Conservation (phyloP, 2,329 filamentous ascomycete genomes). For the Xylaria sp. region DNA sequence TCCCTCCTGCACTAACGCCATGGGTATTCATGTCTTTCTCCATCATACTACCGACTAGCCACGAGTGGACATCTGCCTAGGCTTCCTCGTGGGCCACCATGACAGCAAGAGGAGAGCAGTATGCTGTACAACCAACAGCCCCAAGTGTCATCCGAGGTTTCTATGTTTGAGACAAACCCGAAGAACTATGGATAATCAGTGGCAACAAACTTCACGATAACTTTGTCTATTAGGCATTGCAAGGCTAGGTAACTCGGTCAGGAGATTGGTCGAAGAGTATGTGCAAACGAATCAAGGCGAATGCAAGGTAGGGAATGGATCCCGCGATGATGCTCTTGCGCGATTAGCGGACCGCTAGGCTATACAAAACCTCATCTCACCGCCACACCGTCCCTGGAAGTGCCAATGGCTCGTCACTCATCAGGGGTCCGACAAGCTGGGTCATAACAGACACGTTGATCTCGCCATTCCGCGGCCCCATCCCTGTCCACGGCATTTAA, state of each 20-base stretch:
- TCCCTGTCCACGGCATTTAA: constrained; percentile 20
- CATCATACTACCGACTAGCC: constrained; percentile 32
- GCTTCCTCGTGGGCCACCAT: constrained; percentile 30
- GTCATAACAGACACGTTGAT: constrained; percentile 17
- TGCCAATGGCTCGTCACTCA: constrained; percentile 19
- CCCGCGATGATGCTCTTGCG: constrained; percentile 24
- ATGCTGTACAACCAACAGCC: constrained; percentile 6
- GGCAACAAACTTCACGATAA: not conserved
- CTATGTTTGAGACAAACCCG: not conserved
- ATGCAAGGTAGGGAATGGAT: constrained; percentile 1
- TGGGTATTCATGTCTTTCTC: constrained; percentile 29
- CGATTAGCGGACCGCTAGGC: constrained; percentile 27
- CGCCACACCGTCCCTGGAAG: constrained; percentile 26
- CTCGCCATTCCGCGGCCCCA: constrained; percentile 7
- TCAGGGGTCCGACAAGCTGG: constrained; percentile 25
- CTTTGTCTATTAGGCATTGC: not conserved
- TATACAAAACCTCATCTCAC: constrained; percentile 25
- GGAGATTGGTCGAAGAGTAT: not conserved
- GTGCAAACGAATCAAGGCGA: constrained; percentile 1
- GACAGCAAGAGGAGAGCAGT: constrained; percentile 28
- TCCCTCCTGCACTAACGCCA: constrained; percentile 33
- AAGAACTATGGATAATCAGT: not conserved
- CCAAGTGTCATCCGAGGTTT: constrained; percentile 6
- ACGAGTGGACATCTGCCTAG: constrained; percentile 30
- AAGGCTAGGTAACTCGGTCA: not conserved